Base-by-base conservation (phyloP, 768 basidiomycete genomes). In the Pleurotus cornucopiae region DNA sequence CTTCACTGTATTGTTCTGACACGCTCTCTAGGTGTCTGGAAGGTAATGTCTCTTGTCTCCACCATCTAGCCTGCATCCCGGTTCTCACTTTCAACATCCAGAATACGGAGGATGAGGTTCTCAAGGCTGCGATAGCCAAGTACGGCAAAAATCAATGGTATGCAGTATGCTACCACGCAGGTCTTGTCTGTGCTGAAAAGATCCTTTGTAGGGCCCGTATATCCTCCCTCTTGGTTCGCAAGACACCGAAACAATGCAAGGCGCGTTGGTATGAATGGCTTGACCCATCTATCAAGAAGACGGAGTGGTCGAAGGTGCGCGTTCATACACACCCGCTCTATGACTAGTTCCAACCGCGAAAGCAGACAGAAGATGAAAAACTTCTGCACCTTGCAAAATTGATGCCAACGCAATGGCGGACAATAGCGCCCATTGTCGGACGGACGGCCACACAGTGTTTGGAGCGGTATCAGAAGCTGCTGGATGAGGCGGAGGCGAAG, bases 361-460 rank as follows among this genome's bases (percentile, higher is more conserved):
- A 57, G 6, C 52, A 95, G 92, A 93, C 90, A 14, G 97, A 99
- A 73, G 97, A 99, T 73, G 97, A 98, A 75, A 99, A 98, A 71
- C 83, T 99, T 2, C 79, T 99, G 9, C 95, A 98, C 69, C 84
- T 98, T 20, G 97, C 97, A 43, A 98, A 98, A 72, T 79, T 98
- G 58, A 99, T 98, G 94, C 97, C 97, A 0, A 98, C 97, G 0
- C 97, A 99, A 77, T 99, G 97, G 97, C 88, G 97, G 25, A 98
- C 97, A 20, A 96, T 99, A 63, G 95, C 97, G 3, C 97, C 97
- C 49, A 96, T 97, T 59, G 97, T 99, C 56, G 97, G 97, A 41
- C 84, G 97, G 25, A 98, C 97, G 1, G 97, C 97, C 0, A 96
- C 91, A 0, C 97, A 99, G 67, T 99, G 97, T 74, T 74, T 98